phyloP scores from a whole-genome alignment of 176 grass and related monocot genomes.

The Triticum aestivum region DNA sequence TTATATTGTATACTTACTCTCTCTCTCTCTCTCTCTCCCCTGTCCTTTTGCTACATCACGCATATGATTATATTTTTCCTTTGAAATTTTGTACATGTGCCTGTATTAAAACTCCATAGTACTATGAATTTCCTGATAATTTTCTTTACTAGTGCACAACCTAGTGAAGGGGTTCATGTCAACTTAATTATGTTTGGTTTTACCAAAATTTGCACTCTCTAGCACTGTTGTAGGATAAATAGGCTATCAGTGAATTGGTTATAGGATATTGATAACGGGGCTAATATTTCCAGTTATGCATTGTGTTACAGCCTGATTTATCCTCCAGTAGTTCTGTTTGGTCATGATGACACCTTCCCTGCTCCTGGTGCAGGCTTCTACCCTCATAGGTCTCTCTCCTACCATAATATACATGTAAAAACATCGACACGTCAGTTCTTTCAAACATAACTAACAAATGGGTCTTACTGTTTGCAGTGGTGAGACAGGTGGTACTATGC shows the following conservation, averaged over 20 bases:
- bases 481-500: conserved; percentile 63
- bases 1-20: no score
- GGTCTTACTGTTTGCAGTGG: conserved; percentile 50
- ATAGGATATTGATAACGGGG: neutral
- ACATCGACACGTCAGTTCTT: neutral
- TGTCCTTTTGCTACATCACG: no score
- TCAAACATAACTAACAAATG: conserved; percentile 16
- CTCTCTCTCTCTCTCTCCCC: no score
- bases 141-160: neutral
- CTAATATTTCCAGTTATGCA: conserved; percentile 11
- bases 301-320: conserved; percentile 53
- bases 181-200: neutral
- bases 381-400: conserved; percentile 62
- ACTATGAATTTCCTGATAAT: no score
- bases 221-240: neutral
- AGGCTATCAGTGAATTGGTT: neutral
- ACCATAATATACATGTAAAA: conserved; percentile 5
- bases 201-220: neutral
- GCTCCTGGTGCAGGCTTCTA: conserved; percentile 76
- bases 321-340: conserved; percentile 58
- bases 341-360: conserved; percentile 70
- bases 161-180: neutral
- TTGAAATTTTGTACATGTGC: neutral
- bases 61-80: no score
- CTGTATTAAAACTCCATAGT: no score